phyloP scores from a whole-genome alignment of 228 moss, liverwort and hornwort genomes.

The Sphagnum magellanicum region DNA sequence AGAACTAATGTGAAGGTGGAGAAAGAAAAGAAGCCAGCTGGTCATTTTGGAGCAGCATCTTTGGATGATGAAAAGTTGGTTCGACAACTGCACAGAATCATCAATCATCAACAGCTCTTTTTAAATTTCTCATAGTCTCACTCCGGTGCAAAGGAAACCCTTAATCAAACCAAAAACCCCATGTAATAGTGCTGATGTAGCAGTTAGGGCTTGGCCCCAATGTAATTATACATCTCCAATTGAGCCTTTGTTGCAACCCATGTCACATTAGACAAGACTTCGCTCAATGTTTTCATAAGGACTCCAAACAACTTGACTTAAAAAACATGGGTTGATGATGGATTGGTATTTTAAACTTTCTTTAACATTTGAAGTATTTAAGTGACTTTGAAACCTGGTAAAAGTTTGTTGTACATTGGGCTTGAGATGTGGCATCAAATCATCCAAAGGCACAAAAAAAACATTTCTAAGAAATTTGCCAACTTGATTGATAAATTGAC shows the following conservation, averaged over 20 bases:
- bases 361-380: too few species aligned
- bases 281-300: slow-evolving; percentile 73
- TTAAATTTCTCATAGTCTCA: slow-evolving; percentile 68
- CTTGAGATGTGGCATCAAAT: slow-evolving; percentile 7
- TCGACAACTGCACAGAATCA: slow-evolving; percentile 90
- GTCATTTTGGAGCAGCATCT: slow-evolving; percentile 24
- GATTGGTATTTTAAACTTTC: slow-evolving; percentile 21
- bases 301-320: slow-evolving; percentile 60
- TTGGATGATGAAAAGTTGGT: slow-evolving; percentile 90
- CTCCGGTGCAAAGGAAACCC: slow-evolving; percentile 61
- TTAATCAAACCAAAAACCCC: slow-evolving; percentile 40
- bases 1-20: slow-evolving; percentile 54
- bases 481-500: background rate
- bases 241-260: slow-evolving; percentile 30
- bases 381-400: slow-evolving; percentile 26
- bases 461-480: slow-evolving; percentile 2
- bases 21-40: slow-evolving; percentile 27
- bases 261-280: slow-evolving; percentile 48
- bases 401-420: background rate
- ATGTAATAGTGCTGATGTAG: slow-evolving; percentile 48
- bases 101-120: slow-evolving; percentile 94
- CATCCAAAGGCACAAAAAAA: slow-evolving; percentile 17
- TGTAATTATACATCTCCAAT: slow-evolving; percentile 28
- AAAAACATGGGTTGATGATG: slow-evolving; percentile 40
- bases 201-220: slow-evolving; percentile 50